A percentile compares a stretch with the other conserved stretches of the same genome.
These are phyloP conservation scores for Parmales sp. DNA, from an alignment of 108 stramenopile genomes.

Conservation along the genomic window DNA sequence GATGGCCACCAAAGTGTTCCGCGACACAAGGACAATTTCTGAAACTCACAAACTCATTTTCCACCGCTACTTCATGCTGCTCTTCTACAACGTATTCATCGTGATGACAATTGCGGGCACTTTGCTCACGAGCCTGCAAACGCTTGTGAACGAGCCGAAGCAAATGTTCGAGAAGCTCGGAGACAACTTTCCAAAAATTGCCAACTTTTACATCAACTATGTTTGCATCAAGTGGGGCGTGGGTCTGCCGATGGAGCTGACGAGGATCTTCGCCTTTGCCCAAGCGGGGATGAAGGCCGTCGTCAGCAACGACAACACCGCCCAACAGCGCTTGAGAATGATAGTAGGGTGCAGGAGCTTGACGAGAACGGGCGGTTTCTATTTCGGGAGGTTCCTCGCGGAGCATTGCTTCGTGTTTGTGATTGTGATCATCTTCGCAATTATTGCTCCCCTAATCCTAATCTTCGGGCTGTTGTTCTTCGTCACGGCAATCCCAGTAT, in stretches of 20 bases:
- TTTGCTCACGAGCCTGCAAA: background rate
- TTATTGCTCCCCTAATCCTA: background rate
- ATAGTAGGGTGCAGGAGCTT: constrained; percentile 8
- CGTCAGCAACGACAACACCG: constrained; percentile 5
- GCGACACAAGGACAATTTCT: background rate
- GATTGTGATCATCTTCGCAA: background rate
- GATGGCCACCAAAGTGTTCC: background rate
- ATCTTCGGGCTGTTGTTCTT: background rate
- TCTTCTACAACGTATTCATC: background rate
- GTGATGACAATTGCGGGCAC: background rate
- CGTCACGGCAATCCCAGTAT: background rate
- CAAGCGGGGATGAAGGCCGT: constrained; percentile 9
- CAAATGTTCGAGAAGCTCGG: background rate
- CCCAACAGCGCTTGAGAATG: constrained; percentile 4
- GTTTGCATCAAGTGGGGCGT: background rate
- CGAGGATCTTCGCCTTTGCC: background rate
- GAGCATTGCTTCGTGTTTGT: constrained; percentile 7
- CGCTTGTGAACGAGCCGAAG: background rate
- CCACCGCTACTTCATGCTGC: constrained; percentile 3
- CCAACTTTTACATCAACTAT: constrained; percentile 11
- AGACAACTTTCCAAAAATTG: background rate
- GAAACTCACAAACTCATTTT: background rate
- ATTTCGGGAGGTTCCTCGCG: constrained; percentile 1
- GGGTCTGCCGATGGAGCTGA: background rate
- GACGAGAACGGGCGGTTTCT: background rate